Percentiles rank a stretch among this genome's conserved stretches.
Evolutionary conservation across 192 early-diverging fungal genomes (phyloP).

Genomic region (Coemansia sp.): DNA sequence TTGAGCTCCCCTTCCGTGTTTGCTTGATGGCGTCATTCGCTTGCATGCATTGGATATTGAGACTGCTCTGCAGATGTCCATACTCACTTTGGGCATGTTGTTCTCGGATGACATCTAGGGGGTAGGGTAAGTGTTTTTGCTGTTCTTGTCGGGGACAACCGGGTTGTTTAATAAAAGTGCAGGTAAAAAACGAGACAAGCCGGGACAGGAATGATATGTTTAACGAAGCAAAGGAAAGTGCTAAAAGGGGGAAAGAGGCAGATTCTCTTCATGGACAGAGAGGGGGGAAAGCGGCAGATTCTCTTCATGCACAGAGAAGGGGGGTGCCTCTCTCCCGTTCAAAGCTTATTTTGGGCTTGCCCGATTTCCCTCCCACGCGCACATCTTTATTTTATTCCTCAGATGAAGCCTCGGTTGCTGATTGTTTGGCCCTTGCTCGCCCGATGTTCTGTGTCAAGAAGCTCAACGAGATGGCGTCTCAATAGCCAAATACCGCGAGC

Average conservation of each 20-base stretch:
- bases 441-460: too few species aligned
- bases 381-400: neutral
- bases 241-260: neutral
- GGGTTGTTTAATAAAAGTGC: neutral
- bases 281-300: neutral
- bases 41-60: neutral
- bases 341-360: neutral
- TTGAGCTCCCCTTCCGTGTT: too few species aligned
- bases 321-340: too few species aligned
- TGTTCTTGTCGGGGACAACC: neutral
- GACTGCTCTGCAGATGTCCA: neutral
- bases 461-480: too few species aligned
- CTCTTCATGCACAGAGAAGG: too few species aligned
- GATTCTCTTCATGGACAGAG: too few species aligned
- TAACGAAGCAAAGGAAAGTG: neutral
- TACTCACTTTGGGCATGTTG: neutral
- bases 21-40: neutral
- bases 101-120: neutral
- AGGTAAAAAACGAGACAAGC: neutral
- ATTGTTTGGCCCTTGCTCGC: neutral
- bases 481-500: neutral
- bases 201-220: neutral
- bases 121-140: neutral
- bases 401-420: neutral
- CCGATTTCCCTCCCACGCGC: neutral